Conservation (phyloP, 352 stramenopile species). For the Phytopythium mirpurense region DNA sequence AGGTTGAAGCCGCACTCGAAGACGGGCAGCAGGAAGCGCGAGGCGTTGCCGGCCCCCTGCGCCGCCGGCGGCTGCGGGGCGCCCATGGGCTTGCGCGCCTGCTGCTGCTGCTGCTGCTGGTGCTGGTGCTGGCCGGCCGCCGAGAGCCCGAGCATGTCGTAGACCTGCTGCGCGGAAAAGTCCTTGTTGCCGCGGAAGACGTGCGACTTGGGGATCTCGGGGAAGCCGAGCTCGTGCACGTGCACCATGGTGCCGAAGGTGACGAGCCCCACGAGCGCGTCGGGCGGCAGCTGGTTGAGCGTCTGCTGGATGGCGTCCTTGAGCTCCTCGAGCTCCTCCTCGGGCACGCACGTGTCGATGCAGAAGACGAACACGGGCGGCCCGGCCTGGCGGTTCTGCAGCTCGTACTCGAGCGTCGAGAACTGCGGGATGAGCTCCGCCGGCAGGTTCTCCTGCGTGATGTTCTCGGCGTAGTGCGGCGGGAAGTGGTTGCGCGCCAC, state of each 20-base stretch:
- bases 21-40: conserved; percentile 95
- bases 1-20: conserved; percentile 96
- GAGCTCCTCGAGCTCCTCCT: conserved; percentile 96
- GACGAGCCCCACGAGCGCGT: conserved; percentile 97
- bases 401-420: conserved; percentile 99
- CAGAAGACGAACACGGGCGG: conserved; percentile 98
- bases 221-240: conserved; percentile 98
- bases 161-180: conserved; percentile 93
- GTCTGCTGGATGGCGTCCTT: conserved; percentile 98
- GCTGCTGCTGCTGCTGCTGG: conserved; percentile 44
- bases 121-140: conserved; percentile 32
- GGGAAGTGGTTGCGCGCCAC: conserved; percentile 98
- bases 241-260: conserved; percentile 99
- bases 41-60: conserved; percentile 79
- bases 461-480: conserved; percentile 92
- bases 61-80: conserved; percentile 65
- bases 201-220: conserved; percentile 95
- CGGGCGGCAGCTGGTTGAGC: conserved; percentile 96
- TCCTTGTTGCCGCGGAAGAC: conserved; percentile 99
- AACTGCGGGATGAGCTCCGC: conserved; percentile 99
- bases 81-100: conserved; percentile 31
- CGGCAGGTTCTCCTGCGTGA: conserved; percentile 97
- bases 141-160: conserved; percentile 94
- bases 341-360: conserved; percentile 97
- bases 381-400: conserved; percentile 89